A percentile compares a stretch with the other conserved stretches of the same genome.
phyloP scores from a whole-genome alignment of 768 basidiomycete genomes.

The Boletales sp. region DNA sequence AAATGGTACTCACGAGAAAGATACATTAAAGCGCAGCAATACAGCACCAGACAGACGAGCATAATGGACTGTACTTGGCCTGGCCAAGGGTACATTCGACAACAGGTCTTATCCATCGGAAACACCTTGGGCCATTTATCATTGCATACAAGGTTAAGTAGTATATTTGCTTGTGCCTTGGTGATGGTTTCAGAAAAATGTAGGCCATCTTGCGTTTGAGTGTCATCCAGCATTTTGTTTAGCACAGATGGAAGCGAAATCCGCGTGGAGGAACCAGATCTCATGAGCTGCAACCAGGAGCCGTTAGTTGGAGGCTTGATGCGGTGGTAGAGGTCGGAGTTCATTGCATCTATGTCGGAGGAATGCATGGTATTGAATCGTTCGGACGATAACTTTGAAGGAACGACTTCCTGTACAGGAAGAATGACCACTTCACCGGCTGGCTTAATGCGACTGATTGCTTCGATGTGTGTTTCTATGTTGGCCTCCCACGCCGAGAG shows the following conservation, averaged over 20 bases:
- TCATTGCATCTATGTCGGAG: conserved; percentile 88
- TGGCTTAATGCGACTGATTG: conserved; percentile 39
- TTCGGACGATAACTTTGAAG: conserved; percentile 59
- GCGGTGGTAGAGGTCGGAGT: conserved; percentile 75
- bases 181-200: conserved; percentile 69
- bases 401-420: conserved; percentile 71
- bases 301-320: conserved; percentile 38
- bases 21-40: conserved; percentile 48
- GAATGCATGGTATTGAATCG: conserved; percentile 67
- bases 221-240: conserved; percentile 72
- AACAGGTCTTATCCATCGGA: conserved; percentile 77
- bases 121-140: conserved; percentile 56
- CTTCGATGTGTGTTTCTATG: conserved; percentile 61
- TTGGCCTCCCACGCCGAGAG: conserved; percentile 74
- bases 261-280: conserved; percentile 22
- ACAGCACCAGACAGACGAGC: conserved; percentile 43
- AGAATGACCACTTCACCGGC: conserved; percentile 77
- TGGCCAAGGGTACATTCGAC: conserved; percentile 70
- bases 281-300: conserved; percentile 30
- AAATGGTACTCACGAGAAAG: conserved; percentile 28
- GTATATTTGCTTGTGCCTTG: conserved; percentile 67
- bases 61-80: conserved; percentile 53
- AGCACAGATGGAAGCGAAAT: conserved; percentile 73
- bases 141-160: conserved; percentile 83
- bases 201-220: conserved; percentile 79